phyloP scores from a whole-genome alignment of 345 rosid genomes.

The Melastoma malabathricum region DNA sequence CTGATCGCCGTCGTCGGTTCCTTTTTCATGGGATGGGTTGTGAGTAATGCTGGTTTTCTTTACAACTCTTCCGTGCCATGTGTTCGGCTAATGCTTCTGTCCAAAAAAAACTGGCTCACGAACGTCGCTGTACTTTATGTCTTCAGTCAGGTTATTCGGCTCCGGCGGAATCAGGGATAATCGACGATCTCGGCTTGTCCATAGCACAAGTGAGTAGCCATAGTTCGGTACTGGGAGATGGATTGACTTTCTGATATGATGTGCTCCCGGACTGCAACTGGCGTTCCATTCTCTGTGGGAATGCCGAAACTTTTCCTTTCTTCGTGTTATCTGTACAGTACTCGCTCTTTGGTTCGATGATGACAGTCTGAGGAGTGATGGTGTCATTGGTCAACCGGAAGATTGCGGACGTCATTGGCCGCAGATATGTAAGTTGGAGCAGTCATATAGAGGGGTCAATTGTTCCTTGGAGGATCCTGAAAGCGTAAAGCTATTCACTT shows the following conservation, averaged over 20 bases:
- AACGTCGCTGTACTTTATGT: not conserved
- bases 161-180: slow-evolving; percentile 48
- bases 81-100: not conserved
- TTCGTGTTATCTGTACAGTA: slow-evolving; percentile 14
- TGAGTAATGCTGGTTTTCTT: slow-evolving; percentile 13
- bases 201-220: slow-evolving; percentile 28
- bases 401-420: slow-evolving; percentile 20
- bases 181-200: slow-evolving; percentile 50
- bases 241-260: not conserved
- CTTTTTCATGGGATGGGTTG: slow-evolving; percentile 19
- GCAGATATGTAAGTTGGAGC: slow-evolving; percentile 18
- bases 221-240: not conserved
- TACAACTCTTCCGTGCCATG: too few relatives aligned
- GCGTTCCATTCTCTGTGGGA: not conserved
- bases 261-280: too few relatives aligned
- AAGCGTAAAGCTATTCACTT: too few relatives aligned
- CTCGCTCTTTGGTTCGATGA: slow-evolving; percentile 22
- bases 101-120: not conserved
- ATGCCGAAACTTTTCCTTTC: not conserved
- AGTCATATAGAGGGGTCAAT: too few relatives aligned
- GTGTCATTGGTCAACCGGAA: slow-evolving; percentile 19
- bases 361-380: slow-evolving; percentile 22
- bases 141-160: slow-evolving; percentile 48
- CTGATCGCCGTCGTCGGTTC: slow-evolving; percentile 29
- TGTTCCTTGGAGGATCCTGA: too few relatives aligned